Percentiles rank a stretch among this genome's conserved stretches.
Conservation (phyloP, 306 rosid species). For the Medicago truncatula region DNA sequence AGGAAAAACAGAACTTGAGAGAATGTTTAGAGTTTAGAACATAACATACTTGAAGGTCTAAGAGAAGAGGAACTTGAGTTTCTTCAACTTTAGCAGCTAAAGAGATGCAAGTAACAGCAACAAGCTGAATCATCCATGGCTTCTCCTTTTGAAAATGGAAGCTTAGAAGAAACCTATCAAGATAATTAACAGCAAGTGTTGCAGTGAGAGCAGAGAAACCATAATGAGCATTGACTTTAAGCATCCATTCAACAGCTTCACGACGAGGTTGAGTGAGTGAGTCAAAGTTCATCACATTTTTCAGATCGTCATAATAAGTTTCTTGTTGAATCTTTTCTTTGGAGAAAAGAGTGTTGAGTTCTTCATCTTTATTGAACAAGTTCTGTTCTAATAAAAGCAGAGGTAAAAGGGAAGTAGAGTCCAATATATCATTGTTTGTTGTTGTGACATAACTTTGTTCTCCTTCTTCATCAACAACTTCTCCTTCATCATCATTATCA, state of each 20-base stretch:
- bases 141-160: constrained; percentile 75
- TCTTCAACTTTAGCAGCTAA: constrained; percentile 97
- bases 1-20: not conserved
- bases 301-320: constrained; percentile 39
- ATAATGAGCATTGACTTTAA: constrained; percentile 71
- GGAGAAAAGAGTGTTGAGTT: constrained; percentile 65
- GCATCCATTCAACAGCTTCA: constrained; percentile 82
- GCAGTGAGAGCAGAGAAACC: constrained; percentile 85
- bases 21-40: not conserved
- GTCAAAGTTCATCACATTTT: constrained; percentile 34
- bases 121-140: constrained; percentile 92
- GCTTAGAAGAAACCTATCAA: constrained; percentile 70
- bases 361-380: constrained; percentile 78
- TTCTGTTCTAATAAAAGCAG: constrained; percentile 63
- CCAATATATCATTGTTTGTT: not conserved
- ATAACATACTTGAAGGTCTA: constrained; percentile 79
- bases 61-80: constrained; percentile 87
- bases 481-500: constrained; percentile 57
- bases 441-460: constrained; percentile 49
- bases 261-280: constrained; percentile 50
- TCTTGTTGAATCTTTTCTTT: constrained; percentile 62
- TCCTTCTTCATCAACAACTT: constrained; percentile 30
- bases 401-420: constrained; percentile 50
- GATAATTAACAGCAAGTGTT: constrained; percentile 73
- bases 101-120: constrained; percentile 90